These are phyloP conservation scores for Xylariaceae sp. DNA, from an alignment of 2,329 filamentous ascomycete species.

Conservation along the genomic window DNA sequence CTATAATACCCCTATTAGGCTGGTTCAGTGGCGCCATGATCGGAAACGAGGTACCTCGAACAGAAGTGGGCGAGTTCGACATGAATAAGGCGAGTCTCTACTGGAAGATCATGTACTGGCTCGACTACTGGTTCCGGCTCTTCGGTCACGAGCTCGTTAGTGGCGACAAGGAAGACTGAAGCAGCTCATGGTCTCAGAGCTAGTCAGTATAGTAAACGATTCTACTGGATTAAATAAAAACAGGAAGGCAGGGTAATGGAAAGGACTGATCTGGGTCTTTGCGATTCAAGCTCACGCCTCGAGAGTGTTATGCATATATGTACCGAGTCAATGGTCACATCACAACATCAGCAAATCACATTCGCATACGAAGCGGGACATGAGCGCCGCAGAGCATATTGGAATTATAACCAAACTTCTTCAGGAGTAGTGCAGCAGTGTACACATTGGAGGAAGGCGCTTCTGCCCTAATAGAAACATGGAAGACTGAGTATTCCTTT, in stretches of 20 bases:
- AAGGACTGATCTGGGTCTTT: no score
- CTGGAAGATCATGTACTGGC: slow-evolving; percentile 71
- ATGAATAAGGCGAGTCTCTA: slow-evolving; percentile 71
- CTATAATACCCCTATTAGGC: slow-evolving; percentile 71
- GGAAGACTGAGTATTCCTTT: no score
- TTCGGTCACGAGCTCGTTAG: slow-evolving; percentile 65
- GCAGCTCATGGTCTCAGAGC: not conserved
- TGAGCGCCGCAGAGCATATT: not conserved
- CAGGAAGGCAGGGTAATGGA: no score
- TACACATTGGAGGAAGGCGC: no score
- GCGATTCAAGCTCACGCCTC: no score
- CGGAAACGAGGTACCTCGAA: slow-evolving; percentile 75
- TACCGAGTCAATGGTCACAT: not conserved
- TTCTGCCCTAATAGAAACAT: no score
- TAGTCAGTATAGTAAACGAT: no score
- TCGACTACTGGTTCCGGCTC: slow-evolving; percentile 64
- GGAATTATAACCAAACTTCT: not conserved
- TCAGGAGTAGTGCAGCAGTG: no score
- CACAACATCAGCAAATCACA: not conserved
- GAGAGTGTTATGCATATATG: not conserved
- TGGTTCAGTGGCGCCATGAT: slow-evolving; percentile 79
- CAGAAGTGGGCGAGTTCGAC: slow-evolving; percentile 79
- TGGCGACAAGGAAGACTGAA: slow-evolving; percentile 64
- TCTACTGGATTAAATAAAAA: no score
- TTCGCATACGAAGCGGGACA: no score